Percentiles rank a stretch among this genome's conserved stretches.
Evolutionary conservation across 805 yeast species (phyloP).

Genomic region (Pichia scutulata): DNA sequence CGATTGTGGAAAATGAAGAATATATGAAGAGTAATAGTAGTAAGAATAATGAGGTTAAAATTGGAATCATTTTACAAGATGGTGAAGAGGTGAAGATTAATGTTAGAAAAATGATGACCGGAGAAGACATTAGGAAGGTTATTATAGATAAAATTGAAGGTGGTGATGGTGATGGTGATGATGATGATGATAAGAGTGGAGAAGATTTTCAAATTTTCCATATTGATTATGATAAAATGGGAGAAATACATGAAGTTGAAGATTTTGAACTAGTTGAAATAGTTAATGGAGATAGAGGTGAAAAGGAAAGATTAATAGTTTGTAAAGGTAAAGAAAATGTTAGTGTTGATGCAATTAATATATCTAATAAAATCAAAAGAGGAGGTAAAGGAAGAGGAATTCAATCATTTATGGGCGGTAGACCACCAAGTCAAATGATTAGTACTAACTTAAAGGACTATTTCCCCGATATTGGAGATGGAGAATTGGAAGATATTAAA

Average conservation of each 20-base stretch:
- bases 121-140: conserved; percentile 66
- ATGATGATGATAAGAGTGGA: conserved; percentile 48
- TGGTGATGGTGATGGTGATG: conserved; percentile 10
- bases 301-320: conserved; percentile 48
- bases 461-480: conserved; percentile 76
- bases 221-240: conserved; percentile 34
- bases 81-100: conserved; percentile 64
- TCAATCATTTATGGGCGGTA: conserved; percentile 59
- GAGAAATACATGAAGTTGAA: conserved; percentile 43
- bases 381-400: conserved; percentile 2
- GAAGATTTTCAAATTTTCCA: too few relatives aligned
- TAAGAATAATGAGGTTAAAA: background rate
- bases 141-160: background rate
- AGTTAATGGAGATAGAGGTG: conserved; percentile 28
- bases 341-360: conserved; percentile 42
- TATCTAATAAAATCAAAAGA: conserved; percentile 33
- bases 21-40: background rate
- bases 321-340: conserved; percentile 48
- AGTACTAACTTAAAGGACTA: conserved; percentile 84
- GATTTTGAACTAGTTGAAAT: background rate
- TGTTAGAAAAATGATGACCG: conserved; percentile 72
- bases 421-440: conserved; percentile 91
- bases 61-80: conserved; percentile 66
- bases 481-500: conserved; percentile 69
- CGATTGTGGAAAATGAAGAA: background rate